Percentiles rank a stretch among this genome's conserved stretches.
Evolutionary conservation across 1,284 basidiomycete genomes (phyloP).

Genomic region (Boletus sp.): DNA sequence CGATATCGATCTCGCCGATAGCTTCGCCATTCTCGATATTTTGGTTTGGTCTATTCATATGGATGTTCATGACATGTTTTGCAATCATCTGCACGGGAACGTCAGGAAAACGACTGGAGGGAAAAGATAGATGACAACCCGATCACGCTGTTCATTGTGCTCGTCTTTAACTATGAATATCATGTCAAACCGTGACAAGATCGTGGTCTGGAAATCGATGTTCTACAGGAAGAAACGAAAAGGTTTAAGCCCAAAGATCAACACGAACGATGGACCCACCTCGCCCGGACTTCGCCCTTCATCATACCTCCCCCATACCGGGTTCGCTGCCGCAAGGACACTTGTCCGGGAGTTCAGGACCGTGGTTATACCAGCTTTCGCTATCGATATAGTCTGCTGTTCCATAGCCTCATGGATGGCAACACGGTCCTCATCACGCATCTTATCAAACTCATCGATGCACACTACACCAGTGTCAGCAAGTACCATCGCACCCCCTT

Average conservation of each 20-base stretch:
- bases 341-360: slow-evolving; percentile 95
- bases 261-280: slow-evolving; percentile 38
- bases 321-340: slow-evolving; percentile 97
- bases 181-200: slow-evolving; percentile 99
- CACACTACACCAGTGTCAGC: slow-evolving; percentile 98
- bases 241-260: background rate
- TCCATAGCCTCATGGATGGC: slow-evolving; percentile 99
- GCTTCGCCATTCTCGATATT: slow-evolving; percentile 58
- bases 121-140: slow-evolving; percentile 44
- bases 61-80: slow-evolving; percentile 97
- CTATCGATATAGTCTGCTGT: slow-evolving; percentile 99
- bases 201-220: slow-evolving; percentile 98
- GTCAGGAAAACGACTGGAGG: background rate
- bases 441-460: slow-evolving; percentile 99
- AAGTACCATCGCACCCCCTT: slow-evolving; percentile 99
- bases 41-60: slow-evolving; percentile 86
- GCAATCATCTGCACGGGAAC: slow-evolving; percentile 73
- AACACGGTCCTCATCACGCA: slow-evolving; percentile 98
- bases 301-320: slow-evolving; percentile 97
- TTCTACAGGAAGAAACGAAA: slow-evolving; percentile 50
- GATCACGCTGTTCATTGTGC: slow-evolving; percentile 92
- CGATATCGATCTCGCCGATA: slow-evolving; percentile 92
- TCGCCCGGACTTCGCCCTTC: slow-evolving; percentile 97
- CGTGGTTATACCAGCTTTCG: slow-evolving; percentile 98
- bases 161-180: slow-evolving; percentile 99